Conservation (phyloP, 1,284 basidiomycete genomes). For the Tremellales sp. region DNA sequence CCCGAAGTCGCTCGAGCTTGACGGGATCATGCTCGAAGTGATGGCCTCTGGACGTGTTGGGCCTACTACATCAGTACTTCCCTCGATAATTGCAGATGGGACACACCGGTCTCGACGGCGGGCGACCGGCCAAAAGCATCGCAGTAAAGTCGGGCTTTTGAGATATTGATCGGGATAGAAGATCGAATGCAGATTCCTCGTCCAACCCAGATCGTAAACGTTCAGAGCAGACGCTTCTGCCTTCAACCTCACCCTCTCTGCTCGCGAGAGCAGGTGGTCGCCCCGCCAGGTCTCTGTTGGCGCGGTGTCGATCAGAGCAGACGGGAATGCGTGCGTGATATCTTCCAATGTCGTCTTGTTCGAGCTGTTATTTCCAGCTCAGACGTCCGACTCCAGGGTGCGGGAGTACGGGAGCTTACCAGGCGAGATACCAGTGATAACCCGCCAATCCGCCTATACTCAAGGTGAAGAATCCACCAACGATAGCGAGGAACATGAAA, state of each 20-base stretch:
- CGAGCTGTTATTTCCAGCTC: conserved; percentile 53
- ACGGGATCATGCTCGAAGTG: conserved; percentile 30
- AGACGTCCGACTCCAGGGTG: background rate
- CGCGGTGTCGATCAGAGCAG: conserved; percentile 21
- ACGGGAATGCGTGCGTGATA: conserved; percentile 64
- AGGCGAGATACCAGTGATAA: conserved; percentile 75
- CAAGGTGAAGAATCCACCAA: conserved; percentile 61
- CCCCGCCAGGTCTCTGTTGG: conserved; percentile 36
- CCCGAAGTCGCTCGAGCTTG: conserved; percentile 21
- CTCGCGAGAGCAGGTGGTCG: conserved; percentile 69
- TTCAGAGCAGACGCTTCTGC: conserved; percentile 63
- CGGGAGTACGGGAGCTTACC: conserved; percentile 52
- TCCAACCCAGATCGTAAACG: conserved; percentile 73
- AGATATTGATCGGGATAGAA: conserved; percentile 18
- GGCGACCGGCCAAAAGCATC: conserved; percentile 17
- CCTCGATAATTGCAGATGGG: background rate
- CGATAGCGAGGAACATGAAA: conserved; percentile 61
- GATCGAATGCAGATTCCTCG: conserved; percentile 53
- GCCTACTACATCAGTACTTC: background rate
- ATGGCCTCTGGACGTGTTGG: conserved; percentile 25
- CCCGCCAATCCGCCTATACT: conserved; percentile 69
- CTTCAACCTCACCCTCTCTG: conserved; percentile 64
- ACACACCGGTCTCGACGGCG: conserved; percentile 6
- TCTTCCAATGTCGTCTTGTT: conserved; percentile 83
- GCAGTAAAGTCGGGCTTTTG: background rate